Percentiles rank a stretch among this genome's conserved stretches.
These are phyloP conservation scores for Collybia mongolica DNA, from an alignment of 768 basidiomycete species.

Conservation along the genomic window DNA sequence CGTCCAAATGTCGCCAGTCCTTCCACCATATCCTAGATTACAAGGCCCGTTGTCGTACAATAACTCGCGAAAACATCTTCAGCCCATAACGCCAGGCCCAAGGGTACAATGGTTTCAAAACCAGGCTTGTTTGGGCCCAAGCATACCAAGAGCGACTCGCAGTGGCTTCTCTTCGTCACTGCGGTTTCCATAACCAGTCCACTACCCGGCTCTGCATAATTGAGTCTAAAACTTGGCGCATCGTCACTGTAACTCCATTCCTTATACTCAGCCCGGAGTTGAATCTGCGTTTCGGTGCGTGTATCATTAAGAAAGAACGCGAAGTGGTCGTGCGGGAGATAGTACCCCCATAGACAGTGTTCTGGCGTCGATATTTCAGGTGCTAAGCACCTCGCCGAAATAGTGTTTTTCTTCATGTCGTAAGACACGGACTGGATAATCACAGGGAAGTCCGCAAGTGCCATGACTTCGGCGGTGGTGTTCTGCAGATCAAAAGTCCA, in stretches of 20 bases:
- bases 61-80: slow-evolving; percentile 8
- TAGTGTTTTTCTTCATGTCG: background rate
- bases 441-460: background rate
- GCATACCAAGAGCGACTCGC: slow-evolving; percentile 12
- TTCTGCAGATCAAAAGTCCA: background rate
- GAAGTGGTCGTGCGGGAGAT: background rate
- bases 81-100: slow-evolving; percentile 7
- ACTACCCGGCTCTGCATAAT: background rate
- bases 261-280: slow-evolving; percentile 6
- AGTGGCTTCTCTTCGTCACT: slow-evolving; percentile 13
- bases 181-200: slow-evolving; percentile 11
- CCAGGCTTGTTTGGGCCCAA: background rate
- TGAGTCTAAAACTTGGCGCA: slow-evolving; percentile 12
- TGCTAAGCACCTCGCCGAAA: background rate
- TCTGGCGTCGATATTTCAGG: background rate
- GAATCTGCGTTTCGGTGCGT: background rate
- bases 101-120: slow-evolving; percentile 2
- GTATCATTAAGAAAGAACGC: slow-evolving; percentile 1
- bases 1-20: too few species aligned
- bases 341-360: background rate
- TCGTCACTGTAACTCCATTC: slow-evolving; percentile 14
- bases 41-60: background rate
- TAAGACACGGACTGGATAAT: slow-evolving; percentile 4
- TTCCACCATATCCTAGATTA: background rate
- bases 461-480: background rate